A percentile compares a stretch with the other conserved stretches of the same genome.
These are phyloP conservation scores for Boletellus emodensis DNA, from an alignment of 768 basidiomycete genomes.

Conservation along the genomic window DNA sequence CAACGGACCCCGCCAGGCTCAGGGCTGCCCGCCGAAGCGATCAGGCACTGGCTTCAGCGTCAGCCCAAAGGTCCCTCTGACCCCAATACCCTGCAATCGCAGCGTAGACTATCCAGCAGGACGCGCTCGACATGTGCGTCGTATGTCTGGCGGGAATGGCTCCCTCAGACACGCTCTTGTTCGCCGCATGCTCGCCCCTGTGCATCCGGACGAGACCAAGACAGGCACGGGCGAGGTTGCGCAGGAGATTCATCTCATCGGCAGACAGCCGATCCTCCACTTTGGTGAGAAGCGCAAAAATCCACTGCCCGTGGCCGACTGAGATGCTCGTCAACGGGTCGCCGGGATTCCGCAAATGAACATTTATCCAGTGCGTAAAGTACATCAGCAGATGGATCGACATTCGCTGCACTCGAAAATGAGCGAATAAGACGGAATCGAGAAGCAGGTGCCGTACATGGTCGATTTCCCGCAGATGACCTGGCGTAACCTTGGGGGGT, in stretches of 20 bases:
- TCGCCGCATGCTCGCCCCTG: slow-evolving; percentile 21
- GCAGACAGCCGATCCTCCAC: slow-evolving; percentile 67
- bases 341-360: slow-evolving; percentile 45
- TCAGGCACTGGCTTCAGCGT: slow-evolving; percentile 47
- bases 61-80: slow-evolving; percentile 77
- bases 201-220: slow-evolving; percentile 44
- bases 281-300: slow-evolving; percentile 67
- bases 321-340: slow-evolving; percentile 41
- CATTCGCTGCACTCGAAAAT: slow-evolving; percentile 44
- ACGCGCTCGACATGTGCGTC: slow-evolving; percentile 37
- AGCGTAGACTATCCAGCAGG: slow-evolving; percentile 74
- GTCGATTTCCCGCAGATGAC: slow-evolving; percentile 55
- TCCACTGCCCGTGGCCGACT: slow-evolving; percentile 68
- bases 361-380: slow-evolving; percentile 76
- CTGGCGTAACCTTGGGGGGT: slow-evolving; percentile 57
- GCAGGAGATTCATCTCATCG: slow-evolving; percentile 74
- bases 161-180: neutral
- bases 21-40: neutral
- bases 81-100: slow-evolving; percentile 68
- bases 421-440: slow-evolving; percentile 1
- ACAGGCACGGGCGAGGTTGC: slow-evolving; percentile 71
- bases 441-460: slow-evolving; percentile 45
- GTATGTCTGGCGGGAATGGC: slow-evolving; percentile 6
- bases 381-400: slow-evolving; percentile 80
- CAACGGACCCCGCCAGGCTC: neutral